These are phyloP conservation scores for Botrytis hyacinthi DNA, from an alignment of 2,329 filamentous ascomycete species.

Conservation along the genomic window DNA sequence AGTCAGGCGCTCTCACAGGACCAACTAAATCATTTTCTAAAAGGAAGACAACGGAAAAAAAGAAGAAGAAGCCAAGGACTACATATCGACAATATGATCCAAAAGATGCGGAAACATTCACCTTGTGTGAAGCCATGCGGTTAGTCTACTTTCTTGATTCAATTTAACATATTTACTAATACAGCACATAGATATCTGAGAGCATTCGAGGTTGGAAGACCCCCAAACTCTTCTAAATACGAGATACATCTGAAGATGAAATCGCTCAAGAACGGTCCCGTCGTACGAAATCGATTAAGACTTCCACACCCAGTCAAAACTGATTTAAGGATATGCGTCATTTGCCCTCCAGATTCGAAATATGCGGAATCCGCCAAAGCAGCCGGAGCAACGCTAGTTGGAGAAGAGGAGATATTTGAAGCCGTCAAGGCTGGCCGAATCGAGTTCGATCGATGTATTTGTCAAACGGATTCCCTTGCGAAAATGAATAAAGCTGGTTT, in stretches of 20 bases:
- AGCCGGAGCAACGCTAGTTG: constrained; percentile 78
- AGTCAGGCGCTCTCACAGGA: constrained; percentile 11
- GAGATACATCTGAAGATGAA: constrained; percentile 81
- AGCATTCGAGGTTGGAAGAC: constrained; percentile 84
- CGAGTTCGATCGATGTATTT: constrained; percentile 85
- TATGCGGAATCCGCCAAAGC: constrained; percentile 70
- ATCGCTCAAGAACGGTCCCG: constrained; percentile 80
- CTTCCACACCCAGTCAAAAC: constrained; percentile 89
- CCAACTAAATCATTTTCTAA: constrained; percentile 34
- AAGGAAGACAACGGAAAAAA: constrained; percentile 37
- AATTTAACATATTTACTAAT: constrained; percentile 18
- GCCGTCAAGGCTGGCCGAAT: constrained; percentile 69
- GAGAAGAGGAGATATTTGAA: constrained; percentile 83
- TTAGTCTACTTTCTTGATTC: constrained; percentile 44
- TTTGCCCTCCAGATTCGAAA: constrained; percentile 78
- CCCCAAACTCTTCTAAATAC: constrained; percentile 75
- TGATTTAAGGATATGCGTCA: constrained; percentile 84
- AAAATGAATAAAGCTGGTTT: constrained; percentile 79
- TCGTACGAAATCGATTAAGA: constrained; percentile 81
- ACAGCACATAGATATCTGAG: constrained; percentile 69
- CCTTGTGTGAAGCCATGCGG: constrained; percentile 92
- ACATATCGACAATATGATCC: constrained; percentile 40
- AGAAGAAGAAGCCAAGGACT: constrained; percentile 39
- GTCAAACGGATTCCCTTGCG: constrained; percentile 73
- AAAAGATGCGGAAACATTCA: constrained; percentile 59